These are phyloP conservation scores for Fonsecaea pedrosoi DNA, from an alignment of 2,329 filamentous ascomycete genomes.

Conservation along the genomic window DNA sequence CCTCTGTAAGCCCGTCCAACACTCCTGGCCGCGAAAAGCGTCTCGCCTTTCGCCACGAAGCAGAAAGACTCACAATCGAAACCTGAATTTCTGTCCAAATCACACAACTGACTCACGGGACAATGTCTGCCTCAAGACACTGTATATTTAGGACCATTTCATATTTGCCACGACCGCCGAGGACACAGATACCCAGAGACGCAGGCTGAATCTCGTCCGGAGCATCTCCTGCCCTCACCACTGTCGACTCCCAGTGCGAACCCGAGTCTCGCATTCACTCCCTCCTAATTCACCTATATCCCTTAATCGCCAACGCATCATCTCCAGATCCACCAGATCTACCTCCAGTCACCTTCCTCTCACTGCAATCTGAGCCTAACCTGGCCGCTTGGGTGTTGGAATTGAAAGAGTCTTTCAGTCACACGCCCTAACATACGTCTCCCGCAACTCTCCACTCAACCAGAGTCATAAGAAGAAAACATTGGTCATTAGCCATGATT, in stretches of 20 bases:
- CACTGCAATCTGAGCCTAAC: slow-evolving; percentile 3
- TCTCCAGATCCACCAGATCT: neutral
- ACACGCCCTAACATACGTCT: slow-evolving; percentile 4
- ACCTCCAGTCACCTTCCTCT: slow-evolving; percentile 4
- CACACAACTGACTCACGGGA: slow-evolving; percentile 31
- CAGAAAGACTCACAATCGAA: slow-evolving; percentile 25
- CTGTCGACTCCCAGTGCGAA: slow-evolving; percentile 10
- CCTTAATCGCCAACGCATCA: neutral
- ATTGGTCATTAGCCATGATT: slow-evolving; percentile 32
- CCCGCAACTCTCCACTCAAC: slow-evolving; percentile 30
- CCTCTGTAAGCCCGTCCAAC: slow-evolving; percentile 15
- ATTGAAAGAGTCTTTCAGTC: neutral
- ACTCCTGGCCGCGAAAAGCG: slow-evolving; percentile 3
- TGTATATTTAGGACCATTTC: slow-evolving; percentile 20
- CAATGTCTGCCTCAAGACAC: slow-evolving; percentile 34
- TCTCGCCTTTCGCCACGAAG: slow-evolving; percentile 22
- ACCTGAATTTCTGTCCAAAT: slow-evolving; percentile 12
- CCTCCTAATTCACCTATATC: slow-evolving; percentile 1
- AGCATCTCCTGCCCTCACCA: neutral
- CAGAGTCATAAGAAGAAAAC: slow-evolving; percentile 26
- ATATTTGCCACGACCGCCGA: slow-evolving; percentile 14
- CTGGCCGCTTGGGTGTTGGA: neutral
- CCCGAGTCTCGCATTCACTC: slow-evolving; percentile 25
- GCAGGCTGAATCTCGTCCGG: slow-evolving; percentile 18
- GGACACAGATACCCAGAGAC: slow-evolving; percentile 13